Conservation (phyloP, 2,329 filamentous ascomycete genomes). For the Chrysosphaeria jannelii region DNA sequence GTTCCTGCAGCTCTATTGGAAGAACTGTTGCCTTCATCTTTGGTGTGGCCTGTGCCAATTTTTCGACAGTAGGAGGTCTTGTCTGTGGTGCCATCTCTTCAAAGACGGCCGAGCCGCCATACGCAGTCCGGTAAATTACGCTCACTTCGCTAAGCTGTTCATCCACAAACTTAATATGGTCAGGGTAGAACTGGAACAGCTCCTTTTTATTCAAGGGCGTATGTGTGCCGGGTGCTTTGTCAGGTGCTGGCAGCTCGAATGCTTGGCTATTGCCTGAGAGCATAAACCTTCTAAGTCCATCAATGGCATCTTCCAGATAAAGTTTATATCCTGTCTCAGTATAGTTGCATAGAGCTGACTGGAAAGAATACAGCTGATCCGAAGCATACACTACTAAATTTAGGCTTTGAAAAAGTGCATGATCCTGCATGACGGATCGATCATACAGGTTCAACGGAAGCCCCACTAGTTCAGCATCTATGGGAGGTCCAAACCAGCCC, state of each 20-base stretch:
- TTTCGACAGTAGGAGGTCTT: too few relatives aligned
- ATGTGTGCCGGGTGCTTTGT: slow-evolving; percentile 16
- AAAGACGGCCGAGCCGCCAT: slow-evolving; percentile 22
- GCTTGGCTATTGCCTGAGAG: slow-evolving; percentile 11
- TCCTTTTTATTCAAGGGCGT: slow-evolving; percentile 18
- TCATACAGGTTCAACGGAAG: slow-evolving; percentile 21
- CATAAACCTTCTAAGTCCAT: slow-evolving; percentile 28
- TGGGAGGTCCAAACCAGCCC: slow-evolving; percentile 14
- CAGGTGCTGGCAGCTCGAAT: background rate
- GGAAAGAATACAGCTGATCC: slow-evolving; percentile 33
- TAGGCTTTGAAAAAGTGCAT: slow-evolving; percentile 26
- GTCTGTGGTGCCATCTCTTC: too few relatives aligned
- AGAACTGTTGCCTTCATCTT: too few relatives aligned
- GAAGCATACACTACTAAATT: slow-evolving; percentile 27
- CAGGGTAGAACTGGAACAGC: slow-evolving; percentile 20
- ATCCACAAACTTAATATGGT: slow-evolving; percentile 21
- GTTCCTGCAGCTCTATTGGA: too few relatives aligned
- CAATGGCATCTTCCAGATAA: slow-evolving; percentile 27
- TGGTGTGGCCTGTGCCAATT: too few relatives aligned
- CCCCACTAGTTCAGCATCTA: slow-evolving; percentile 13
- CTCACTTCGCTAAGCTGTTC: slow-evolving; percentile 21
- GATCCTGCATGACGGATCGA: slow-evolving; percentile 26
- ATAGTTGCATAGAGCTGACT: slow-evolving; percentile 26
- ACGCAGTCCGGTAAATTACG: slow-evolving; percentile 22
- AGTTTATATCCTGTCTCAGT: slow-evolving; percentile 14